These are phyloP conservation scores for Xylaria hypoxylon DNA, from an alignment of 2,329 filamentous ascomycete genomes.

Conservation along the genomic window DNA sequence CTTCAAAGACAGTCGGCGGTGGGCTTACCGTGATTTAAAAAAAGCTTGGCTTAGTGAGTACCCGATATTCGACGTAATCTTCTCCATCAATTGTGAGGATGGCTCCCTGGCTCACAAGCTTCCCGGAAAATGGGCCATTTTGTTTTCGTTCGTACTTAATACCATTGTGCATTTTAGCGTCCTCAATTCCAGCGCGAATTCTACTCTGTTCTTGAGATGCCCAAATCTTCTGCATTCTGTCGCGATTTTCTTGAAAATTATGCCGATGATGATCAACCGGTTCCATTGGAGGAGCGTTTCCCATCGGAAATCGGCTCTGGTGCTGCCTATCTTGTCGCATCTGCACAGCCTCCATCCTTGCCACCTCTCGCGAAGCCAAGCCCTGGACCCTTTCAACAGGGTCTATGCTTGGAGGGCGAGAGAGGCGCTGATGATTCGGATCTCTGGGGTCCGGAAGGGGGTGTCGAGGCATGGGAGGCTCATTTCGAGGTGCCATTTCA, in stretches of 20 bases:
- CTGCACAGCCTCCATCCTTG: constrained; percentile 63
- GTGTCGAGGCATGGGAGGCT: constrained; percentile 49
- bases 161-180: constrained; percentile 68
- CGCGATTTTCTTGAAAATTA: constrained; percentile 63
- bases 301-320: constrained; percentile 54
- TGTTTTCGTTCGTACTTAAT: constrained; percentile 72
- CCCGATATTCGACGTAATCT: constrained; percentile 74
- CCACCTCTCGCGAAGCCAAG: constrained; percentile 64
- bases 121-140: constrained; percentile 70
- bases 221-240: constrained; percentile 68
- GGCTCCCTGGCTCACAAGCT: constrained; percentile 71
- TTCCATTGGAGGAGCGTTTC: constrained; percentile 25
- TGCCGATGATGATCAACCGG: constrained; percentile 45
- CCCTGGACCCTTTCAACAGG: constrained; percentile 61
- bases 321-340: constrained; percentile 63
- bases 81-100: constrained; percentile 74
- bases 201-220: constrained; percentile 59
- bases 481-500: constrained; percentile 48
- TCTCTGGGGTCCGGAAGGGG: constrained; percentile 53
- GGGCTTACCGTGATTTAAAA: constrained; percentile 55
- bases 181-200: constrained; percentile 54
- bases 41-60: constrained; percentile 72
- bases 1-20: background rate
- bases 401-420: constrained; percentile 50
- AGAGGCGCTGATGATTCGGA: constrained; percentile 52